A percentile compares a stretch with the other conserved stretches of the same genome.
Conservation (phyloP, 495 filamentous ascomycete species). For the Hyaloscypha finlandica region DNA sequence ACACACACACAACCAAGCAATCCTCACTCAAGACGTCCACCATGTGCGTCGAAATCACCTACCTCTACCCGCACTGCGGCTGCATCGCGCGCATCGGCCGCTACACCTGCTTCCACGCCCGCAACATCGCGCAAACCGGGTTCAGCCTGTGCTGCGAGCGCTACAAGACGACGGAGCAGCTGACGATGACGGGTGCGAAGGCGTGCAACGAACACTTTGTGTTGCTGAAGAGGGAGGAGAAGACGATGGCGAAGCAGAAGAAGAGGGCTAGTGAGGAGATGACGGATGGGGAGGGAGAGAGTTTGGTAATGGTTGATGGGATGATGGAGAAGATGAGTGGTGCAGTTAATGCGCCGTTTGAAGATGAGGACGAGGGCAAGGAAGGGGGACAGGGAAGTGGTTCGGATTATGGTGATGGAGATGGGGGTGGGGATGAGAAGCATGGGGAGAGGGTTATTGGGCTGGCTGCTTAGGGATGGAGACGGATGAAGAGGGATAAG, state of each 20-base stretch:
- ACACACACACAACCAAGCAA: neutral
- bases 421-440: too few species aligned
- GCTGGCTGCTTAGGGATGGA: neutral
- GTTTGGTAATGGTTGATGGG: neutral
- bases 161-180: neutral
- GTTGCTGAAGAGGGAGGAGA: neutral
- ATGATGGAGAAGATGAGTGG: too few species aligned
- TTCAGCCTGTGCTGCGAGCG: neutral
- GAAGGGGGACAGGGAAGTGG: too few species aligned
- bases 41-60: slow-evolving; percentile 4
- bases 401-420: too few species aligned
- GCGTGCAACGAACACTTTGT: neutral
- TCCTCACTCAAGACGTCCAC: neutral
- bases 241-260: neutral
- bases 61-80: neutral
- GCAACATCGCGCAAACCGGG: neutral
- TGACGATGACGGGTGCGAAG: neutral
- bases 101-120: neutral
- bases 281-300: neutral
- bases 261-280: neutral
- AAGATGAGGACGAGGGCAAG: too few species aligned
- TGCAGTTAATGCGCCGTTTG: too few species aligned
- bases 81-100: neutral
- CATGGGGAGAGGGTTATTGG: too few species aligned
- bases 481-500: neutral